Conservation (phyloP, 73 alveolate genomes). For the Strombidium stylifer region DNA sequence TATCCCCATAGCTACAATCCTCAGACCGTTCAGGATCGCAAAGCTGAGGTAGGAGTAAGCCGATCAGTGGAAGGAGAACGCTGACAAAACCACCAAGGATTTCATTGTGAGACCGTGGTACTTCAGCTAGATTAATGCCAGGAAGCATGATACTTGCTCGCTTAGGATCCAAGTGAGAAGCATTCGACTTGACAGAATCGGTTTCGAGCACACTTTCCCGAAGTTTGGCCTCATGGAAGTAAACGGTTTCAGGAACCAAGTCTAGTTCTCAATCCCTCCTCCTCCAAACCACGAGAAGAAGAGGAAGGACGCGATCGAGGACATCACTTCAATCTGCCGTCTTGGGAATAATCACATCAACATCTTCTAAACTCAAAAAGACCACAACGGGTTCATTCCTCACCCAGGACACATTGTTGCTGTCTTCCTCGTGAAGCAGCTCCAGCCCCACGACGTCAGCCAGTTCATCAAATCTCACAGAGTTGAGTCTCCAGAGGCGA, state of each 20-base stretch:
- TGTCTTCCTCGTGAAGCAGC: conserved; percentile 28
- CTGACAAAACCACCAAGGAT: neutral
- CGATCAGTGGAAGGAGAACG: neutral
- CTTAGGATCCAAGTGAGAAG: conserved; percentile 44
- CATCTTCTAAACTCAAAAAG: conserved; percentile 13
- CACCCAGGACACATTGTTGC: conserved; percentile 38
- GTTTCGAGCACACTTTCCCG: conserved; percentile 60
- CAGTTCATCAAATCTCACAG: neutral
- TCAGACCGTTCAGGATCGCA: conserved; percentile 47
- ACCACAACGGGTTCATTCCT: conserved; percentile 17
- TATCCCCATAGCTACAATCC: conserved; percentile 27
- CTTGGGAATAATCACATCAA: conserved; percentile 45
- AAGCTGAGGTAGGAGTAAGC: conserved; percentile 8
- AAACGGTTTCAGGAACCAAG: neutral
- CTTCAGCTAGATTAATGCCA: neutral
- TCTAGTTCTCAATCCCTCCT: conserved; percentile 46
- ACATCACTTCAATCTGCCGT: conserved; percentile 16
- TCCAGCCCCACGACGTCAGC: conserved; percentile 28
- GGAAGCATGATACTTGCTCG: neutral
- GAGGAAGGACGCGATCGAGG: conserved; percentile 57
- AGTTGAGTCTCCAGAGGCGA: conserved; percentile 13
- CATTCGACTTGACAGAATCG: conserved; percentile 44
- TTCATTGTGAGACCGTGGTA: neutral
- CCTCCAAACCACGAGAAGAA: conserved; percentile 61
- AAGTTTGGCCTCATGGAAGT: conserved; percentile 37